Percentiles rank a stretch among this genome's conserved stretches.
Evolutionary conservation across 2,329 filamentous ascomycete species (phyloP).

Genomic region (Talaromyces piceae): DNA sequence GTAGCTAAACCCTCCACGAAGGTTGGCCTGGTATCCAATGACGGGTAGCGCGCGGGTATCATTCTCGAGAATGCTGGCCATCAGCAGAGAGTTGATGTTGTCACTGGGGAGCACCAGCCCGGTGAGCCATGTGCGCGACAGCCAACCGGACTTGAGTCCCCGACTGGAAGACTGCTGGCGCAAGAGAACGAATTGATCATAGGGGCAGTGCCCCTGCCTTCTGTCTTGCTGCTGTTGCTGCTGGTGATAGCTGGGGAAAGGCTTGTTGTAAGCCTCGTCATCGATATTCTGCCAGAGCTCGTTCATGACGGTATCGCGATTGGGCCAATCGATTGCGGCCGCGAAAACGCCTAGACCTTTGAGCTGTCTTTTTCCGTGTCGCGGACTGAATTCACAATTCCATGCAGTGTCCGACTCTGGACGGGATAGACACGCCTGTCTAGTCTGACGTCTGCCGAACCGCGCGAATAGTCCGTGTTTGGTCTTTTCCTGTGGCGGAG

Average conservation of each 20-base stretch:
- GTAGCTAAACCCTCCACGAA: conserved; percentile 50
- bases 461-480: conserved; percentile 17
- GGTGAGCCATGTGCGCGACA: conserved; percentile 49
- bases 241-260: conserved; percentile 9
- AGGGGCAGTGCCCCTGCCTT: background rate
- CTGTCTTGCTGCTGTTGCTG: background rate
- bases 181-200: conserved; percentile 19
- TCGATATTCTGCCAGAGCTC: conserved; percentile 30
- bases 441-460: conserved; percentile 14
- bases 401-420: conserved; percentile 21
- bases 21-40: conserved; percentile 45
- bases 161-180: conserved; percentile 6
- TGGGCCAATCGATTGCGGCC: conserved; percentile 44
- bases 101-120: conserved; percentile 50
- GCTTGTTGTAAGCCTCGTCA: conserved; percentile 9
- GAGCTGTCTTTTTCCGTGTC: conserved; percentile 37
- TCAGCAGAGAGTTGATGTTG: conserved; percentile 47
- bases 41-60: conserved; percentile 41
- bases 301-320: conserved; percentile 29
- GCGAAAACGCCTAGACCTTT: conserved; percentile 47
- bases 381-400: conserved; percentile 27
- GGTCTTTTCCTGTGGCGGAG: background rate
- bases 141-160: conserved; percentile 36
- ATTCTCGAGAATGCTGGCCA: conserved; percentile 50
- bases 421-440: background rate